These are phyloP conservation scores for Rusavskia elegans DNA, from an alignment of 495 filamentous ascomycete species.

Conservation along the genomic window DNA sequence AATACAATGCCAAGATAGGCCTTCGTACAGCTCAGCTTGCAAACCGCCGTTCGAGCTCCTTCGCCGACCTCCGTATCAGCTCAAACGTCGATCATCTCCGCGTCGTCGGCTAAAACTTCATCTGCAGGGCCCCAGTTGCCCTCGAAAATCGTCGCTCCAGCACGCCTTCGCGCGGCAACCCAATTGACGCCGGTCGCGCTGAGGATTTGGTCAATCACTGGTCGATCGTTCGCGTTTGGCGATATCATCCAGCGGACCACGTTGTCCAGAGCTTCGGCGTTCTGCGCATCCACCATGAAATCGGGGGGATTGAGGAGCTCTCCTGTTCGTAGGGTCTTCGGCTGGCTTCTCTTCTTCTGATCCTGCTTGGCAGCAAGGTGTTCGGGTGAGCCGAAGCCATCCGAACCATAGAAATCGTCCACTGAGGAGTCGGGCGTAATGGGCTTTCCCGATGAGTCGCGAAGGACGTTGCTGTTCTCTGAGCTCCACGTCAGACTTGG, in stretches of 20 bases:
- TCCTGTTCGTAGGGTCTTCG: slow-evolving; percentile 29
- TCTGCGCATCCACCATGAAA: slow-evolving; percentile 66
- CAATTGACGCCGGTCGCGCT: slow-evolving; percentile 53
- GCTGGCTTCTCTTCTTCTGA: slow-evolving; percentile 11
- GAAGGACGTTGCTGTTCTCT: slow-evolving; percentile 43
- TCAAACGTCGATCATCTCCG: slow-evolving; percentile 61
- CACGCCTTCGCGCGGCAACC: slow-evolving; percentile 55
- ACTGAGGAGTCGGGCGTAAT: slow-evolving; percentile 31
- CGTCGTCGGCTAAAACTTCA: slow-evolving; percentile 50
- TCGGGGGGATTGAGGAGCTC: slow-evolving; percentile 61
- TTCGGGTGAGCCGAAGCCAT: slow-evolving; percentile 20
- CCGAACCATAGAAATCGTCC: slow-evolving; percentile 34
- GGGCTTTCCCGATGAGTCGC: slow-evolving; percentile 61
- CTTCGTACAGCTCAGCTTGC: neutral
- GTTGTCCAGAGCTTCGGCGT: slow-evolving; percentile 62
- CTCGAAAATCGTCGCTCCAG: slow-evolving; percentile 82
- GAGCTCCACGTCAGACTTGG: slow-evolving; percentile 69
- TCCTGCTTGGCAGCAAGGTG: slow-evolving; percentile 9
- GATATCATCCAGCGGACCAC: slow-evolving; percentile 80
- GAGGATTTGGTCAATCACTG: slow-evolving; percentile 57
- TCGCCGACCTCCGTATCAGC: neutral
- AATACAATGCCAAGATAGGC: neutral
- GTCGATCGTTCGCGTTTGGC: slow-evolving; percentile 55
- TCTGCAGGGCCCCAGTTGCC: slow-evolving; percentile 87
- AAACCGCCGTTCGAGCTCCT: neutral